A percentile compares a stretch with the other conserved stretches of the same genome.
phyloP scores from a whole-genome alignment of 345 rosid species.

The Syzygium jambos region DNA sequence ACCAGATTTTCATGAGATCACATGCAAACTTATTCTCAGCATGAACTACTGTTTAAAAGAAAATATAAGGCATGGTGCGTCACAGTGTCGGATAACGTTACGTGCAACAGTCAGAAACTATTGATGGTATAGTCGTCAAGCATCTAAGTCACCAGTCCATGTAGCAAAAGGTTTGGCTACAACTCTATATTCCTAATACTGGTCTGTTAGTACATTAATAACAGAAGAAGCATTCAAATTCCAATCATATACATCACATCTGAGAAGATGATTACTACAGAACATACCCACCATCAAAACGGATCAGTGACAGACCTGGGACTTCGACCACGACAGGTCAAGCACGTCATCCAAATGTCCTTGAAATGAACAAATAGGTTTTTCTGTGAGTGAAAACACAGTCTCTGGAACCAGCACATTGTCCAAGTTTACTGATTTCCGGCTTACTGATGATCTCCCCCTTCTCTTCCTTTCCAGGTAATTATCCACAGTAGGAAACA shows the following conservation, averaged over 20 bases:
- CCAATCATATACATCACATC: neutral
- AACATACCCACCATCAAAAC: neutral
- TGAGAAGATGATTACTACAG: neutral
- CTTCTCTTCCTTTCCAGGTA: conserved; percentile 60
- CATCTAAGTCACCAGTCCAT: neutral
- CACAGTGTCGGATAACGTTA: neutral
- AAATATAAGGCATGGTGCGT: neutral
- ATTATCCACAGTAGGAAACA: conserved; percentile 45
- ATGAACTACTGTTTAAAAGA: neutral
- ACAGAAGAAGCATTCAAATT: neutral
- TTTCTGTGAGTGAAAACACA: conserved; percentile 75
- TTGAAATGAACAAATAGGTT: conserved; percentile 78
- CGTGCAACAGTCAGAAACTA: neutral
- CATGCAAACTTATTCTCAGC: neutral
- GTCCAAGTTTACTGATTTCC: conserved; percentile 80
- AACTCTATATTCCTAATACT: neutral
- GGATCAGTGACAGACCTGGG: conserved; percentile 54
- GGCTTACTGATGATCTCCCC: conserved; percentile 62
- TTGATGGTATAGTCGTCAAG: neutral
- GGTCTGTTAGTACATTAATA: neutral
- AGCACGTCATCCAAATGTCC: conserved; percentile 88
- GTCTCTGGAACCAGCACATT: conserved; percentile 61
- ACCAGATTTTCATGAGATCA: conserved; percentile 2
- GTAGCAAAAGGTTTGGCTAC: neutral
- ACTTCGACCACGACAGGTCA: conserved; percentile 97